Evolutionary conservation across 164 flowering plant genomes (phyloP), one percentile per base, ranked within the genome.

Genomic region (Annona cherimola): DNA sequence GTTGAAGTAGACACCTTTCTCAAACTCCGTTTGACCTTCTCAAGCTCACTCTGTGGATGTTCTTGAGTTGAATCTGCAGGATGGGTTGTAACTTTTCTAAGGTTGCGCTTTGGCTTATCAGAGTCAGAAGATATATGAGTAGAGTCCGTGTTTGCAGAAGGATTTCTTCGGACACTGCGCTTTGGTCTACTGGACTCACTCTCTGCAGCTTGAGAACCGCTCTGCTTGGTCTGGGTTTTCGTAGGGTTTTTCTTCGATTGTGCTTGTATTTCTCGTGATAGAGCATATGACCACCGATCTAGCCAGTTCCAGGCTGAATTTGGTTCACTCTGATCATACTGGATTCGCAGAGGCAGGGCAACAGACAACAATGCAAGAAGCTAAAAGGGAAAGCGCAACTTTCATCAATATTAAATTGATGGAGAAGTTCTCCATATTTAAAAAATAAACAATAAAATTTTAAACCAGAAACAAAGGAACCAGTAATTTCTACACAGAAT

Each of bases 251-350:
- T 73, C 69, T 75, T 87, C 78, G 78, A 83, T 71, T 65, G 83
- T 42, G 80, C 18, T 74, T 75, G 77, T 19, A 92, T 84, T 69
- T 78, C 83, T 94, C 94, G 85, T 61, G 85, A 86, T 69, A 72
- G 73, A 26, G 85, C 80, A 45, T 68, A 69, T 40, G 93, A 84
- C 98, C 98, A 94, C 67, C 97, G 90, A 63, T 86, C 92, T 66
- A 94, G 85, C 98, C 98, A 94, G 75, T 63, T 81, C 84, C 77
- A 80, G 16, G 84, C 84, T 45, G 95, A 89, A 82, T 89, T 90
- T 20, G 91, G 83, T 69, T 94, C 95, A 16, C 68, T 76, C 1
- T 70, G 69, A 76, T 82, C 84, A 75, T 85, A 88, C 73, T 86
- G 90, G 66, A 94, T 78, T 45, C 66, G 82, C 76, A 95, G 79